Percentiles rank a stretch among this genome's conserved stretches.
phyloP scores from a whole-genome alignment of 2,329 filamentous ascomycete species.

The Gliomastix tumulicola region DNA sequence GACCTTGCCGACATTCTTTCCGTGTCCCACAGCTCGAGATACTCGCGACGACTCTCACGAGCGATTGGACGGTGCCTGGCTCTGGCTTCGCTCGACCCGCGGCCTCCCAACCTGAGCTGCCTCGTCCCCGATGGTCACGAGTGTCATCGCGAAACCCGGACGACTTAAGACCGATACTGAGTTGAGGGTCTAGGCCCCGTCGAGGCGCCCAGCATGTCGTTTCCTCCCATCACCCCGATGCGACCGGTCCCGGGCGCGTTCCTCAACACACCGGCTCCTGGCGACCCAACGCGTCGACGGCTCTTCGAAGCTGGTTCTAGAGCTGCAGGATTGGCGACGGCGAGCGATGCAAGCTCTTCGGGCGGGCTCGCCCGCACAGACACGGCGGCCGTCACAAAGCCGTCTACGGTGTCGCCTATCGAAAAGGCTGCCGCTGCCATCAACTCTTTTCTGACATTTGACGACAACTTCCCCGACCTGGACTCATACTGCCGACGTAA shows the following conservation, averaged over 20 bases:
- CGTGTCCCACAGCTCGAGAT: too few species aligned
- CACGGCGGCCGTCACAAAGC: constrained; percentile 34
- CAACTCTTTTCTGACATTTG: constrained; percentile 68
- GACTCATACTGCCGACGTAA: constrained; percentile 84
- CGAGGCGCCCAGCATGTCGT: too few species aligned
- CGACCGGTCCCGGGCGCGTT: constrained; percentile 70
- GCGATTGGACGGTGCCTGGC: too few species aligned
- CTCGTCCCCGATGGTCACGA: too few species aligned
- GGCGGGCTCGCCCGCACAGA: constrained; percentile 20
- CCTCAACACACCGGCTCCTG: constrained; percentile 63
- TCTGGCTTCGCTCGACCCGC: too few species aligned
- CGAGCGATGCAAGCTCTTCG: constrained; percentile 14
- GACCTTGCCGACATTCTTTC: too few species aligned
- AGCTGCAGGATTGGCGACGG: constrained; percentile 13
- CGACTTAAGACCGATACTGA: too few species aligned
- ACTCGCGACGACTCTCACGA: too few species aligned
- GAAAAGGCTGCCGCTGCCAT: constrained; percentile 77
- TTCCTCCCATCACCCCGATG: constrained; percentile 56
- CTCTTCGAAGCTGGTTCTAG: constrained; percentile 29
- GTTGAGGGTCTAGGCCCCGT: too few species aligned
- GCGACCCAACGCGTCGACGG: constrained; percentile 43
- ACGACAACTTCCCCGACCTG: constrained; percentile 79
- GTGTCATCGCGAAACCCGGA: too few species aligned
- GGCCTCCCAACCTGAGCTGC: too few species aligned
- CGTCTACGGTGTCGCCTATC: constrained; percentile 54